Evolutionary conservation across 345 rosid genomes (phyloP).

Genomic region (Eucalyptus caleyi): DNA sequence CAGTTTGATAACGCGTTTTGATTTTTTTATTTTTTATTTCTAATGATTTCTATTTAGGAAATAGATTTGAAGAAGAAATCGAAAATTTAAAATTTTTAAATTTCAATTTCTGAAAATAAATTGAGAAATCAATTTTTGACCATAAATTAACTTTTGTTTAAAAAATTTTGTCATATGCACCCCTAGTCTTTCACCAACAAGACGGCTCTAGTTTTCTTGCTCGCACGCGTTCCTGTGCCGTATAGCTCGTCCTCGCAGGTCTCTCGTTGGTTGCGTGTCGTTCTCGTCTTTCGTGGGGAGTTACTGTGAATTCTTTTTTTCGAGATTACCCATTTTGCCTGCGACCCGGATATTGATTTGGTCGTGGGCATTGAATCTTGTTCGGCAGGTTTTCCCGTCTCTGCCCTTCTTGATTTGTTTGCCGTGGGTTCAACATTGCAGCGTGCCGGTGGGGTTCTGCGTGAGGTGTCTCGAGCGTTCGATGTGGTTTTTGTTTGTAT

Average conservation of each 20-base stretch:
- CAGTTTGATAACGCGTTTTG: too few species aligned
- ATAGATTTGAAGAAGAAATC: too few species aligned
- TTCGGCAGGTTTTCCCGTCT: neutral
- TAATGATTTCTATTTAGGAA: too few species aligned
- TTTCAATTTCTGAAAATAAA: too few species aligned
- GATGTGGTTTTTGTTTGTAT: neutral
- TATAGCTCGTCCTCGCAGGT: neutral
- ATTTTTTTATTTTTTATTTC: too few species aligned
- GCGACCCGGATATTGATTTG: neutral
- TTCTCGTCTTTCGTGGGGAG: neutral
- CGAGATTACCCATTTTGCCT: neutral
- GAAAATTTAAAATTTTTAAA: rapidly evolving
- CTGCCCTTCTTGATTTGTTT: neutral
- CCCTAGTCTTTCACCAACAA: neutral
- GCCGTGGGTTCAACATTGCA: neutral
- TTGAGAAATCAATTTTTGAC: too few species aligned
- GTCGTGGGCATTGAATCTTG: neutral
- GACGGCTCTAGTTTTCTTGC: neutral
- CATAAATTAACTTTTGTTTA: too few species aligned
- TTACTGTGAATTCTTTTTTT: neutral
- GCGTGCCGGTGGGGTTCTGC: neutral
- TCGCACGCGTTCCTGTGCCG: neutral
- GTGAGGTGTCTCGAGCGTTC: neutral
- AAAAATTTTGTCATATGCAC: too few species aligned
- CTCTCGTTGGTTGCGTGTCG: neutral